Base-by-base conservation (phyloP, 352 stramenopile species). In the Globisporangium nodosum region DNA sequence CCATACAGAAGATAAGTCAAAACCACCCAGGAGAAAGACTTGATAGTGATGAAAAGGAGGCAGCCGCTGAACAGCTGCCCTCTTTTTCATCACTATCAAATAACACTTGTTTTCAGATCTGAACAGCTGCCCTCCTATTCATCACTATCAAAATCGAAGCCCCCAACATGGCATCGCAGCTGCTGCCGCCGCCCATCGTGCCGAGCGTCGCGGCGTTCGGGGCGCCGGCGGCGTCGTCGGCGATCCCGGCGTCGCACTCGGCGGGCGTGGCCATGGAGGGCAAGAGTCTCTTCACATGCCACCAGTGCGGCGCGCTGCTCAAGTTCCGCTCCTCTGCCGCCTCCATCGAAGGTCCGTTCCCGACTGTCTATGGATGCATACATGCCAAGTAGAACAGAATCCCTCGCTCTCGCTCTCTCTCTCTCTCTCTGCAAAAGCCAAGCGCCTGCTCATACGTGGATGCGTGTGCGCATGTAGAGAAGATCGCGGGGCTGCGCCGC, bases 221-320 rank as follows among this genome's bases (percentile, higher is more conserved):
- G 15, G 15, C 57, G 27, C 35, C 54, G 42, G 18, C 47, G 45
- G 43, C 37, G 39, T 50, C 60, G 54, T 49, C 63, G 5, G 51
- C 63, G 42, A 60, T 57, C 30, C 54, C 56, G 16, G 46, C 63
- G 37, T 50, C 63, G 45, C 68, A 64, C 49, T 54, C 62, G 21
- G 24, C 52, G 21, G 60, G 54, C 47, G 51, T 81, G 51, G 69
- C 74, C 39, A 86, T 90, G 65, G 81, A 90, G 52, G 81, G 81
- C 37, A 90, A 90, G 52, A 87, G 76, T 51, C 66, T 90, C 24
- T 90, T 90, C 49, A 90, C 78, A 60, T 90, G 81, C 55, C 76
- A 83, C 60, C 72, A 85, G 49, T 90, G 81, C 58, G 78, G 76
- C 43, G 70, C 78, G 27, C 59, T 90, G 58, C 78, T 90, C 66